Evolutionary conservation across 768 basidiomycete species (phyloP).

Genomic region (Saitozyma podzolica): DNA sequence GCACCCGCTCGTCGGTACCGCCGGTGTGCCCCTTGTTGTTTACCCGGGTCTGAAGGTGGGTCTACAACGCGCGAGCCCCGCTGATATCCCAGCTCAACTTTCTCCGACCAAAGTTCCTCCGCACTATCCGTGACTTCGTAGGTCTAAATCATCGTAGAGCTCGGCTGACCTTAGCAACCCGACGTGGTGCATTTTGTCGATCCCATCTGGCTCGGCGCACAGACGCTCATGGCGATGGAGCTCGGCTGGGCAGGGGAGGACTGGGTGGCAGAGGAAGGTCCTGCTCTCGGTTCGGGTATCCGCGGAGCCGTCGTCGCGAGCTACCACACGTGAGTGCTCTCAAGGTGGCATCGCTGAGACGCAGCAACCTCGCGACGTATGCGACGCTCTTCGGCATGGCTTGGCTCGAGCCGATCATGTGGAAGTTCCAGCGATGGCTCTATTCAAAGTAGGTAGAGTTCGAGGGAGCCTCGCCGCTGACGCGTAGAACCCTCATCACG

Average conservation of each 20-base stretch:
- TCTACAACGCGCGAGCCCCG: background rate
- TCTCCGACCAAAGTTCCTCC: slow-evolving; percentile 54
- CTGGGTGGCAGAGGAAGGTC: slow-evolving; percentile 44
- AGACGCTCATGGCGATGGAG: slow-evolving; percentile 55
- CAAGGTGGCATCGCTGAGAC: background rate
- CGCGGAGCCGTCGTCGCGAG: slow-evolving; percentile 53
- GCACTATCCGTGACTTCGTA: slow-evolving; percentile 50
- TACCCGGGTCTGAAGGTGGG: slow-evolving; percentile 54
- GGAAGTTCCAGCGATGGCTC: slow-evolving; percentile 51
- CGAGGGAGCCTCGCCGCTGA: background rate
- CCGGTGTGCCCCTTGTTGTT: slow-evolving; percentile 54
- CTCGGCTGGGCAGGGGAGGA: slow-evolving; percentile 53
- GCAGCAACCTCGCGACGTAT: slow-evolving; percentile 53
- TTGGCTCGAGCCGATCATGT: slow-evolving; percentile 55
- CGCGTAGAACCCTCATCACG: slow-evolving; percentile 48
- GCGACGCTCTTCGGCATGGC: slow-evolving; percentile 55
- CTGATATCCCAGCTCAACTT: slow-evolving; percentile 53
- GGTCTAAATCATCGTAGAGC: slow-evolving; percentile 1
- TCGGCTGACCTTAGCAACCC: slow-evolving; percentile 45
- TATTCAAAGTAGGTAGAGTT: slow-evolving; percentile 42
- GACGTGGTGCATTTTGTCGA: slow-evolving; percentile 58
- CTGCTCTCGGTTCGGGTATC: slow-evolving; percentile 42
- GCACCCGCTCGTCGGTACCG: slow-evolving; percentile 55
- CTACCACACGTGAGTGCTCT: slow-evolving; percentile 54
- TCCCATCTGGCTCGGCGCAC: slow-evolving; percentile 58